Base-by-base conservation (phyloP, 306 rosid genomes). In the Prunus davidiana region DNA sequence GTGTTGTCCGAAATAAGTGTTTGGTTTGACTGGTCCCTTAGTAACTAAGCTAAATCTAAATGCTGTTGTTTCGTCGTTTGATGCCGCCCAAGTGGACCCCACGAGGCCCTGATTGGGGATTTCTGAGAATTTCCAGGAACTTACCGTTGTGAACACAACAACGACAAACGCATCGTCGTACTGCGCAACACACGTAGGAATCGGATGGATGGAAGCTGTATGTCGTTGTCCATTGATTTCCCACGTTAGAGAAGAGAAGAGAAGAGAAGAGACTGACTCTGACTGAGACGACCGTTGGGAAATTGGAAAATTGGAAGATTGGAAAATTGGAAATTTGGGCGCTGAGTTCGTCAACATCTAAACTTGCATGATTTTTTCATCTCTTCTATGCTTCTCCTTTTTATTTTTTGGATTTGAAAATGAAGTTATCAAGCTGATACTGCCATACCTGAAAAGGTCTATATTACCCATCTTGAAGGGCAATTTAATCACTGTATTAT, bases 111-210 rank as follows among this genome's bases (percentile, higher is more conserved):
- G 18, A 20, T 12, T 15, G 8, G 19, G 4, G 27, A 18, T 38
- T 28, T 0, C 43, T 2, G 1, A 3, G 46, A 6, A 11, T 27
- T 80, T 87, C 91, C 3, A 3, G 1, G 93, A 87, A 89, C 85
- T 85, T 85, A 89, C 93, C 91, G 93, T 89, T 89, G 69, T 64
- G 47, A 72, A 38, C 8, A 7, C 2, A 1, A 38, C 43, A 6
- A 2, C 43, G 43, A 38, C 7, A 0, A 34, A 73, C 78, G 18
- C 24, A 57, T 38, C 27, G 0, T 16, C 60, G 3, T 25, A 18
- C 10, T 3, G n/a, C 14, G 32, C 41, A 34, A 12, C 46, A 43
- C 52, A 22, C 71, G 54, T 20, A 47, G 71, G 38, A 32, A 5
- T 32, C 38, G 38, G 38, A 32, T 5, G 38, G 38, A 32, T 5